Evolutionary conservation across 768 basidiomycete species (phyloP), one percentile per base, ranked within the genome.

Genomic region (Termitomyces sp.): DNA sequence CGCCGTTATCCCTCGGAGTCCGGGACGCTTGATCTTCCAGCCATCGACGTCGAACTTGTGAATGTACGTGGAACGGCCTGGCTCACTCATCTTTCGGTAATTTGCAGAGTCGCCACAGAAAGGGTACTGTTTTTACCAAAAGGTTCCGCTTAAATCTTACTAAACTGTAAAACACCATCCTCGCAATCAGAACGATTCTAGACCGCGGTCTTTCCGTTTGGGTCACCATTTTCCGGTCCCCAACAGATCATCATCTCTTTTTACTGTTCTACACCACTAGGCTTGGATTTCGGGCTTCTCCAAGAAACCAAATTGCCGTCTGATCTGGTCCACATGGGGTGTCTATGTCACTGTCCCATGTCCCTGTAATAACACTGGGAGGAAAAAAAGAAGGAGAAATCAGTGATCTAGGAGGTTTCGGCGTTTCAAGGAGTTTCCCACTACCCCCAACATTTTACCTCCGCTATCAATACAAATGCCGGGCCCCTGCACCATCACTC

Each of bases 171-270:
- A 44, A 40, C 4, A 20, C 32, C 38, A 61, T 60, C 55, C 48
- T 61, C 55, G 60, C 49, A 61, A 61, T 57, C 55, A 61, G 22
- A 50, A 36, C 56, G n/a, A 49, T 33, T 39, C 32, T 13, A 55
- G 44, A n/a, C 36, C 5, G 20, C 44, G 5, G 12, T 40, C 24
- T 56, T 50, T 56, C 48, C 18, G 22, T 33, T 48, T 16, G 38
- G 48, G 39, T 22, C 51, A 35, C 28, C 8, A 50, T n/a, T 1
- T 24, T 24, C 5, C 11, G 9, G n/a, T 57, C 11, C 5, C 16
- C 28, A 18, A 32, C 16, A 55, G 33, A n/a, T 20, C 7, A 28
- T 16, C 16, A 18, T 22, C 18, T 16, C 16, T 40, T 55, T 55
- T n/a, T 11, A 28, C 24, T 39, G 9, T 40, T 24, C 53, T 24